A percentile compares a stretch with the other conserved stretches of the same genome.
Evolutionary conservation across 352 stramenopile genomes (phyloP).

Genomic region (Phytophthora tubulina): DNA sequence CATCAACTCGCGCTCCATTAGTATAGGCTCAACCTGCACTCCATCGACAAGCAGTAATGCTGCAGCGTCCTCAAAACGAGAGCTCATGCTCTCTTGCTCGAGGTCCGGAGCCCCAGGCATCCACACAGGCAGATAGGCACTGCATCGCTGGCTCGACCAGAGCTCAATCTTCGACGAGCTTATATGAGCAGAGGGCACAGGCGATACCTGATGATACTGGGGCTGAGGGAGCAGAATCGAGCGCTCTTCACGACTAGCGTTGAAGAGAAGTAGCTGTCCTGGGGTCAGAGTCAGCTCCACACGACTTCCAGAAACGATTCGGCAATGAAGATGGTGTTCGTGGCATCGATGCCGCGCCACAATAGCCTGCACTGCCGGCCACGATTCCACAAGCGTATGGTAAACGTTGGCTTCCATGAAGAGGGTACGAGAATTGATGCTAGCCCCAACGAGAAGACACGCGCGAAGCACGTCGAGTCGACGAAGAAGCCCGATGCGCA

Average conservation of each 20-base stretch:
- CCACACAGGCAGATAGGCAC: slow-evolving; percentile 68
- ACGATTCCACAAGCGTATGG: slow-evolving; percentile 50
- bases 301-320: slow-evolving; percentile 42
- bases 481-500: slow-evolving; percentile 48
- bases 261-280: slow-evolving; percentile 46
- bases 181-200: slow-evolving; percentile 23
- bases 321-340: slow-evolving; percentile 63
- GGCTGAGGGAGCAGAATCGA: slow-evolving; percentile 40
- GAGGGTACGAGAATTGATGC: slow-evolving; percentile 69
- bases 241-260: slow-evolving; percentile 34
- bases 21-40: slow-evolving; percentile 64
- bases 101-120: slow-evolving; percentile 63
- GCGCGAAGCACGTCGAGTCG: slow-evolving; percentile 61
- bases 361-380: slow-evolving; percentile 41
- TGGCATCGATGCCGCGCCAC: slow-evolving; percentile 49
- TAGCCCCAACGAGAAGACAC: slow-evolving; percentile 59
- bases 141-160: slow-evolving; percentile 57
- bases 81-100: slow-evolving; percentile 70
- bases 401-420: slow-evolving; percentile 78
- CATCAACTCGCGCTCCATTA: slow-evolving; percentile 73
- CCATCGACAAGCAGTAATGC: slow-evolving; percentile 59
- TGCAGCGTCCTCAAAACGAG: slow-evolving; percentile 61
- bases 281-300: slow-evolving; percentile 62
- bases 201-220: slow-evolving; percentile 30
- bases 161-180: slow-evolving; percentile 48